These are phyloP conservation scores for Candida golubevii DNA, from an alignment of 805 yeast species.

Conservation along the genomic window DNA sequence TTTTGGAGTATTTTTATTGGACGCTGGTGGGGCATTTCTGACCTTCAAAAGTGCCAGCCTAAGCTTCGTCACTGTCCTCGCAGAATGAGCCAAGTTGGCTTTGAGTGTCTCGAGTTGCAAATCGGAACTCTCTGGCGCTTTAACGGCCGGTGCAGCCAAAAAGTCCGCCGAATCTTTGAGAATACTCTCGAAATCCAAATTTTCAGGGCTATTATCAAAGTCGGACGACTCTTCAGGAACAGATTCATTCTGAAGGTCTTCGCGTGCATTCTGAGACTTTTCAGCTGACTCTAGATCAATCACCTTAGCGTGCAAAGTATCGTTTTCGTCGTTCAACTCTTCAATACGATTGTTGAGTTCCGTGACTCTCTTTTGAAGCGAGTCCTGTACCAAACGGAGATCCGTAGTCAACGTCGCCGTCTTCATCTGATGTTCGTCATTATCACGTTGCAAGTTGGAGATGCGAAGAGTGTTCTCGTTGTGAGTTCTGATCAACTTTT, in stretches of 20 bases:
- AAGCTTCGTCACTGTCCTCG: slow-evolving; percentile 56
- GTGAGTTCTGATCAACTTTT: slow-evolving; percentile 29
- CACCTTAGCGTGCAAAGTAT: slow-evolving; percentile 44
- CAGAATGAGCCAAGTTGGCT: slow-evolving; percentile 61
- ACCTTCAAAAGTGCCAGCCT: slow-evolving; percentile 47
- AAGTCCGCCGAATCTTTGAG: slow-evolving; percentile 23
- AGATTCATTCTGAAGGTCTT: background rate
- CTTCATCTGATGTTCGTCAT: slow-evolving; percentile 45
- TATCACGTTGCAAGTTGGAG: slow-evolving; percentile 36
- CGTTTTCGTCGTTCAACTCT: slow-evolving; percentile 68
- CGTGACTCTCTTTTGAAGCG: slow-evolving; percentile 39
- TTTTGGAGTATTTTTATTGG: slow-evolving; percentile 23
- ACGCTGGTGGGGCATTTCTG: slow-evolving; percentile 21
- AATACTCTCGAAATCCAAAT: slow-evolving; percentile 30
- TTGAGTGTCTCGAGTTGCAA: slow-evolving; percentile 64
- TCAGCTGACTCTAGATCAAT: slow-evolving; percentile 11
- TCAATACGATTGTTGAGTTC: slow-evolving; percentile 50
- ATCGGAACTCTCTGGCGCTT: slow-evolving; percentile 39
- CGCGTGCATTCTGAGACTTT: background rate
- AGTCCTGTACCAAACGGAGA: slow-evolving; percentile 30
- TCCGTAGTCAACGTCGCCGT: slow-evolving; percentile 39
- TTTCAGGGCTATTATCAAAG: background rate
- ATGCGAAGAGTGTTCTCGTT: slow-evolving; percentile 32
- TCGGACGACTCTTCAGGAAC: slow-evolving; percentile 16
- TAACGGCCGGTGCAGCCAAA: slow-evolving; percentile 19